Base-by-base conservation (phyloP, 345 rosid species). In the Durio zibethinus region DNA sequence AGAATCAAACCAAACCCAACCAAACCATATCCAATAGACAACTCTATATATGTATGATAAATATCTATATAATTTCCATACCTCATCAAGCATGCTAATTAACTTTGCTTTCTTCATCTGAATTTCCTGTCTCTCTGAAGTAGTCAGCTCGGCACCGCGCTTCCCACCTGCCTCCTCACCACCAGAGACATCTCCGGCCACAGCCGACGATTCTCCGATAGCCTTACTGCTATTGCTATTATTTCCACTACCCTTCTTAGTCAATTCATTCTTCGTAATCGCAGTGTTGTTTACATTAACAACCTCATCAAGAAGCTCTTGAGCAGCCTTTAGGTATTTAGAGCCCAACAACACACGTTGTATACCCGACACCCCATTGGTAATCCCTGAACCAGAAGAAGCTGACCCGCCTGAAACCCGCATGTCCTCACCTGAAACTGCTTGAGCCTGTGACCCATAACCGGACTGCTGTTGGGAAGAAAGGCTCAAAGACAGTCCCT, bases 61-160 rank as follows among this genome's bases (percentile, higher is more conserved):
- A 63, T 11, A 45, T 64, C 8, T 12, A 20, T 14, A 42, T 10
- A 42, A n/a, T 53, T 50, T 25, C 7, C 76, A 38, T 87, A 95
- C 99, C 98, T 95, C 98, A 57, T 93, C 97, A 61, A 95, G 92
- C 98, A 95, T 95, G 85, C 61, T 88, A 50, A 89, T 89, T 33
- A 95, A 92, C 83, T 93, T 95, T 8, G 97, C 98, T 85, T 93
- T 95, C 86, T 89, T 95, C 97, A 90, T 93, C 94, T 95, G 99
- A 89, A 93, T 89, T 74, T 93, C 99, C 81, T 95, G 99, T 72
- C 97, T 92, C 87, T 95, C 99, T 1, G 92, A 93, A 27, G 92
- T 90, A 53, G 88, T 80, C 25, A 93, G 86, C 77, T 95, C 98
- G 23, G 86, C 85, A 7, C 73, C 72, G 43, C 88, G 82, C 79